Conservation (phyloP, 176 grass and related monocot genomes). For the Urochloa ruziziensis region DNA sequence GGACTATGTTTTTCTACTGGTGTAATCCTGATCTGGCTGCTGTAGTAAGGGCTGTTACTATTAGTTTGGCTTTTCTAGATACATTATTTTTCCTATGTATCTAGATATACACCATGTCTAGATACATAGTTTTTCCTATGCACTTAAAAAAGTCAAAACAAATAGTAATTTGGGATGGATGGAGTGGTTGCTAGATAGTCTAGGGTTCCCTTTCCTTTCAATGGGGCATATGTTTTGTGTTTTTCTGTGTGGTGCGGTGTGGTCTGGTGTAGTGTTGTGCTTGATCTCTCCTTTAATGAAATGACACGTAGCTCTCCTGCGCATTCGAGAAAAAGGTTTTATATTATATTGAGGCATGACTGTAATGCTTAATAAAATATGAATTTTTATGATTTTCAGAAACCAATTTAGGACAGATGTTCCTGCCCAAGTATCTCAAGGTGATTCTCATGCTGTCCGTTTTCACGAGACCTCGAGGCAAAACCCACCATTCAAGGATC, state of each 20-base stretch:
- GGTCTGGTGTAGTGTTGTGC: background rate
- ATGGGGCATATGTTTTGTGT: background rate
- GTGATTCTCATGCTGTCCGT: constrained; percentile 26
- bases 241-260: background rate
- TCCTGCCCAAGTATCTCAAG: constrained; percentile 47
- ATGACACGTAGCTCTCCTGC: background rate
- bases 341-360: background rate
- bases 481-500: constrained; percentile 53
- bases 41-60: background rate
- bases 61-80: too few relatives aligned
- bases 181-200: background rate
- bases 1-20: background rate
- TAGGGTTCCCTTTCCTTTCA: background rate
- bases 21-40: background rate
- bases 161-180: too few relatives aligned
- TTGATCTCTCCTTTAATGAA: background rate
- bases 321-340: background rate
- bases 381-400: constrained; percentile 28
- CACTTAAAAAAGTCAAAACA: too few relatives aligned
- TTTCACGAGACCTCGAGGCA: constrained; percentile 43
- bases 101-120: too few relatives aligned
- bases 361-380: background rate
- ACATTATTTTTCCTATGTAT: too few relatives aligned
- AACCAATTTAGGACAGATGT: constrained; percentile 36
- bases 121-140: too few relatives aligned